Evolutionary conservation across 108 stramenopile genomes (phyloP).

Genomic region (Conticribra guillardii): DNA sequence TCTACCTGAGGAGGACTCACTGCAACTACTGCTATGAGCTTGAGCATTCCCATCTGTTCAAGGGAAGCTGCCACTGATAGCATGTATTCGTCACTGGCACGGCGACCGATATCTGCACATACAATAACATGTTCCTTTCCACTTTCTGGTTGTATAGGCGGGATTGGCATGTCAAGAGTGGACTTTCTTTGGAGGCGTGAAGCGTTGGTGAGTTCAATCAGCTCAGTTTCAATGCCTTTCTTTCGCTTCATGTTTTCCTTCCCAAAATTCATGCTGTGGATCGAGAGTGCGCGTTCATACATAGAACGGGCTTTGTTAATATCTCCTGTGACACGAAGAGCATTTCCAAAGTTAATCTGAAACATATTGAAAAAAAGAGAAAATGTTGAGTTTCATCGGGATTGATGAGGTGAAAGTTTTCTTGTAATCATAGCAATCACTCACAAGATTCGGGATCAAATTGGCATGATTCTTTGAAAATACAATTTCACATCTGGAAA

Average conservation of each 20-base stretch:
- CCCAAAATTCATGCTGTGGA: constrained; percentile 42
- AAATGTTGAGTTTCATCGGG: too few relatives aligned
- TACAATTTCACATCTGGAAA: constrained; percentile 27
- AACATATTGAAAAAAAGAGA: too few relatives aligned
- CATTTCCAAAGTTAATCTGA: too few relatives aligned
- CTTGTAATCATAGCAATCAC: too few relatives aligned
- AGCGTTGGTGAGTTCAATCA: constrained; percentile 6
- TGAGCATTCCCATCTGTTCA: constrained; percentile 37
- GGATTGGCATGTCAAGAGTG: constrained; percentile 25
- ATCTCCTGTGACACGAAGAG: constrained; percentile 35
- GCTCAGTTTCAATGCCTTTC: constrained; percentile 12
- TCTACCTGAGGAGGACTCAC: constrained; percentile 22
- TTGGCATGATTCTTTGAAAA: constrained; percentile 41
- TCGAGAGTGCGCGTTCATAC: constrained; percentile 35
- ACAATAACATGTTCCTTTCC: constrained; percentile 27
- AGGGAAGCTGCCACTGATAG: constrained; percentile 33
- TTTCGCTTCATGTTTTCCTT: constrained; percentile 25
- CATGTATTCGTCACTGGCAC: constrained; percentile 35
- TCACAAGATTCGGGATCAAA: constrained; percentile 49
- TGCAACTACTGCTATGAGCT: constrained; percentile 33
- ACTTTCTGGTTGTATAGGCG: constrained; percentile 11
- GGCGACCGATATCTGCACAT: constrained; percentile 37
- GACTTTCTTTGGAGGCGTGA: neutral
- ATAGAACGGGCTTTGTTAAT: constrained; percentile 15
- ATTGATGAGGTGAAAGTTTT: too few relatives aligned